Evolutionary conservation across 129 eudicot genomes (phyloP).

Genomic region (Helianthus tuberosus): DNA sequence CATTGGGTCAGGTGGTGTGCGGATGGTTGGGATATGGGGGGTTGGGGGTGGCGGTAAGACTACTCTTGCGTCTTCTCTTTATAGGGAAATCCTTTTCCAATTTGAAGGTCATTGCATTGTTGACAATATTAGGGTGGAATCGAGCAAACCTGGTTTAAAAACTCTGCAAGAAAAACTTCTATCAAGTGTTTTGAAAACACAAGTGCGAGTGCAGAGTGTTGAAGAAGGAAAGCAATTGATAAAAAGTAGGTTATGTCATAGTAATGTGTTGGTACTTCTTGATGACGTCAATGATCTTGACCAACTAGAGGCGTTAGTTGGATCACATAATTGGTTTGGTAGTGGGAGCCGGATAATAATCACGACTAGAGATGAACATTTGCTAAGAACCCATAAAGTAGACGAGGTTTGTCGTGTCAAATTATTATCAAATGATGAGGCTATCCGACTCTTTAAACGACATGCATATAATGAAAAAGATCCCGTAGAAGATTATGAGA

Average conservation of each 20-base stretch:
- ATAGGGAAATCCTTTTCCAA: neutral
- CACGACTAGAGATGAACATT: neutral
- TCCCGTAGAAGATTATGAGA: neutral
- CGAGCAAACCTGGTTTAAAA: neutral
- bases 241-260: neutral
- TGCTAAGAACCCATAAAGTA: neutral
- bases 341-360: neutral
- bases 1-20: neutral
- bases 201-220: neutral
- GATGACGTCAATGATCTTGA: neutral
- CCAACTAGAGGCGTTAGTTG: neutral
- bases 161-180: neutral
- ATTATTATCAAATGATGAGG: neutral
- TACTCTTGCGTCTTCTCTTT: neutral
- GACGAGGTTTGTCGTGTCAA: neutral
- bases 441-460: neutral
- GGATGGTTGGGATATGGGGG: slow-evolving; percentile 2
- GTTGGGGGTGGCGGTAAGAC: slow-evolving; percentile 3
- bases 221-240: neutral
- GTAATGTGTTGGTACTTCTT: neutral
- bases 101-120: neutral
- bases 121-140: neutral
- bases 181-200: neutral
- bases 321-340: neutral
- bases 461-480: neutral